Percentiles rank a stretch among this genome's conserved stretches.
Conservation (phyloP, 163 green algal genomes). For the Scenedesmus sp. region DNA sequence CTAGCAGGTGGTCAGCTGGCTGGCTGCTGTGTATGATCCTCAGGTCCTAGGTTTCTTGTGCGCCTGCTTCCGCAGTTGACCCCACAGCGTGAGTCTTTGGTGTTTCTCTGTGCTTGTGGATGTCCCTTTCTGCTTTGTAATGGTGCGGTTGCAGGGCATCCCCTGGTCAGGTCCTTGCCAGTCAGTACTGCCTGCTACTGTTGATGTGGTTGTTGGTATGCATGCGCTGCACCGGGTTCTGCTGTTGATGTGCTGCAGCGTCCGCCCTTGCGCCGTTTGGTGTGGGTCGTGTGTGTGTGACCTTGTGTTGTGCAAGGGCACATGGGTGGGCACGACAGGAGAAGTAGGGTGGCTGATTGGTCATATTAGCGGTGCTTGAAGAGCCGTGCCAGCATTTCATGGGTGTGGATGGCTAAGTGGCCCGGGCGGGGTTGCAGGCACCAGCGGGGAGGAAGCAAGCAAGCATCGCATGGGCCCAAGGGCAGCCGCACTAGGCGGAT, state of each 20-base stretch:
- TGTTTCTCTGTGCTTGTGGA: no score
- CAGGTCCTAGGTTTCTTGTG: background rate
- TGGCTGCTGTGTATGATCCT: background rate
- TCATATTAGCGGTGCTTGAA: background rate
- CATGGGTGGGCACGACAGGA: no score
- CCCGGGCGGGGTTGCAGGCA: no score
- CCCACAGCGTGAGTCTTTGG: background rate
- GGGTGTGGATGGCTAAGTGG: background rate
- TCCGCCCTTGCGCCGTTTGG: background rate
- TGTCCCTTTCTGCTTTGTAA: background rate
- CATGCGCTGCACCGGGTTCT: background rate
- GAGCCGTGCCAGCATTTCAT: background rate
- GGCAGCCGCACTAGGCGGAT: no score
- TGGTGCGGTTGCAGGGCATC: background rate
- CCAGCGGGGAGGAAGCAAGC: background rate
- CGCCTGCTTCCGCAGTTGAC: background rate
- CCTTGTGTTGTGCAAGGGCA: background rate
- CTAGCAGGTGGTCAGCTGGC: background rate
- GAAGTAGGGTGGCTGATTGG: background rate
- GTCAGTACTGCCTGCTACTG: background rate
- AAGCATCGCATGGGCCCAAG: background rate
- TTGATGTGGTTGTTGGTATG: background rate
- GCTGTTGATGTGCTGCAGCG: background rate
- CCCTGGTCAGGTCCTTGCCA: background rate
- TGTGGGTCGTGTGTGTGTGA: background rate